Conservation (phyloP, 108 stramenopile species). For the Pelagomonas calceolata region DNA sequence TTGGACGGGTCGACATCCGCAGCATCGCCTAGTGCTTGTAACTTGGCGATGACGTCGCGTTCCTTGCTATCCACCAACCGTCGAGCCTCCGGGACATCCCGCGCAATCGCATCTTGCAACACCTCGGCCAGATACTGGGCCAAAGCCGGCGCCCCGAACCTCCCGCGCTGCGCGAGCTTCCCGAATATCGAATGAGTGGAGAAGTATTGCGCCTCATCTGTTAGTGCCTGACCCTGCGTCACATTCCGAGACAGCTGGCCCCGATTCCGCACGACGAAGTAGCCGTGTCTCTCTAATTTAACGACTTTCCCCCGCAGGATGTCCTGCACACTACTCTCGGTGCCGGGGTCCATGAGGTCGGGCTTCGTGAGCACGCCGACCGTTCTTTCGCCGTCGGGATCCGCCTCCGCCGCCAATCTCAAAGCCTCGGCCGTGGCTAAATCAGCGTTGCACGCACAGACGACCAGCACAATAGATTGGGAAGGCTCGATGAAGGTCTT, state of each 20-base stretch:
- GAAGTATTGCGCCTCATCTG: slow-evolving; percentile 37
- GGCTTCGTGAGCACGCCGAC: slow-evolving; percentile 95
- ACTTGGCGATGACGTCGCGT: slow-evolving; percentile 8
- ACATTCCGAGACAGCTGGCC: slow-evolving; percentile 40
- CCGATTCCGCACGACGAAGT: slow-evolving; percentile 46
- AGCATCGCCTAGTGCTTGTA: slow-evolving; percentile 14
- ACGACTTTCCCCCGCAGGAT: slow-evolving; percentile 57
- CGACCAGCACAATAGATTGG: slow-evolving; percentile 90
- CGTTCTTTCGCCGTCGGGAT: slow-evolving; percentile 80
- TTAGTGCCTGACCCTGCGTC: slow-evolving; percentile 22
- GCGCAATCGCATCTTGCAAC: slow-evolving; percentile 39
- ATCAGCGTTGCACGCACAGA: slow-evolving; percentile 90
- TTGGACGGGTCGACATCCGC: too few species aligned
- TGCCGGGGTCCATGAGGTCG: slow-evolving; percentile 97
- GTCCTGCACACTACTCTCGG: slow-evolving; percentile 54
- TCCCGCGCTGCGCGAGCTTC: too few species aligned
- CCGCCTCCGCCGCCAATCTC: slow-evolving; percentile 79
- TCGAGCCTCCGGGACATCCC: slow-evolving; percentile 43
- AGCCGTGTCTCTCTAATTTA: slow-evolving; percentile 32
- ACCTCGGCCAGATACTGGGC: slow-evolving; percentile 16
- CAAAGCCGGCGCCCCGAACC: too few species aligned
- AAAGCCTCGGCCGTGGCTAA: slow-evolving; percentile 92
- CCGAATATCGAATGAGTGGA: slow-evolving; percentile 31
- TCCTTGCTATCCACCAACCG: slow-evolving; percentile 4
- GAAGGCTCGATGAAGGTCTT: slow-evolving; percentile 79